These are phyloP conservation scores for Saccharomycopsis lassenensis DNA, from an alignment of 805 yeast genomes.

Conservation along the genomic window DNA sequence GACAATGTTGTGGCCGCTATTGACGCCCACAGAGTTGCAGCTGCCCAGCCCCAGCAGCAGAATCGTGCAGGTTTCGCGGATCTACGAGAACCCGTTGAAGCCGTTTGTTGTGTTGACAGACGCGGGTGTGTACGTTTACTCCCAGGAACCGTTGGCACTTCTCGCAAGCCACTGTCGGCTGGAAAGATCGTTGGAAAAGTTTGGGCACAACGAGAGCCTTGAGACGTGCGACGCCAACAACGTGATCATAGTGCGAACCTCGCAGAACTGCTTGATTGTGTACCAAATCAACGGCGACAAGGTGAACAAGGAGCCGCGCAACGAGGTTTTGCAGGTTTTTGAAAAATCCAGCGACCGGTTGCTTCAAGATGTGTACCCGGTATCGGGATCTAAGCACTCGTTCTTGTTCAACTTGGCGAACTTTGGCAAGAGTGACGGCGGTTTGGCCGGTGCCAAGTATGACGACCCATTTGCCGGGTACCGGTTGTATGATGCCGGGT, in stretches of 20 bases:
- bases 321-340: conserved; percentile 10
- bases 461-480: conserved; percentile 1
- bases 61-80: conserved; percentile 5
- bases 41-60: conserved; percentile 5
- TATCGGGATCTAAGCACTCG: conserved; percentile 7
- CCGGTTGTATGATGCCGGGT: conserved; percentile 19
- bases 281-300: conserved; percentile 22
- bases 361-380: conserved; percentile 16
- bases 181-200: conserved; percentile 25
- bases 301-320: conserved; percentile 6
- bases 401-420: conserved; percentile 8
- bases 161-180: conserved; percentile 27
- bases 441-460: not conserved
- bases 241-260: conserved; percentile 27
- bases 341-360: conserved; percentile 10
- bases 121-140: conserved; percentile 24
- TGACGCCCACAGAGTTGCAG: conserved; percentile 17
- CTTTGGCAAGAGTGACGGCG: conserved; percentile 4
- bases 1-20: conserved; percentile 18
- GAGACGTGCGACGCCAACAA: not conserved
- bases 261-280: conserved; percentile 27
- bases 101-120: conserved; percentile 25
- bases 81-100: not conserved
- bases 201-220: conserved; percentile 27
- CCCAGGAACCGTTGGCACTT: conserved; percentile 26